A percentile compares a stretch with the other conserved stretches of the same genome.
phyloP scores from a whole-genome alignment of 2,329 filamentous ascomycete genomes.

The Sporothrix mexicana region DNA sequence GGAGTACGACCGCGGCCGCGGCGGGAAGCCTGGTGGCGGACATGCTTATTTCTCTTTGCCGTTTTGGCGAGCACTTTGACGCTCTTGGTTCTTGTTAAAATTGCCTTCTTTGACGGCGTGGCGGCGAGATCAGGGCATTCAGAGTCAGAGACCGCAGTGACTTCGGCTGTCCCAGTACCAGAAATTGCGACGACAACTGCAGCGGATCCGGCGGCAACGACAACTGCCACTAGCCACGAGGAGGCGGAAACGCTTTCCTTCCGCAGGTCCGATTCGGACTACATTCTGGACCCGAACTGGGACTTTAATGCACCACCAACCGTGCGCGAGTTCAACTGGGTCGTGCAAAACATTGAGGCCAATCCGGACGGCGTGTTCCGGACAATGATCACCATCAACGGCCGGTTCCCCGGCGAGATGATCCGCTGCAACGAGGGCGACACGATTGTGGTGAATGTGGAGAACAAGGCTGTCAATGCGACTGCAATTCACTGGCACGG shows the following conservation, averaged over 20 bases:
- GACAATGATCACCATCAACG: conserved; percentile 71
- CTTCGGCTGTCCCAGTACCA: not conserved
- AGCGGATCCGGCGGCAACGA: not conserved
- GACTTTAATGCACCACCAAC: conserved; percentile 56
- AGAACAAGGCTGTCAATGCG: conserved; percentile 67
- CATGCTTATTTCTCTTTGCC: conserved; percentile 22
- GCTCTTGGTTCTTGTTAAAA: conserved; percentile 36
- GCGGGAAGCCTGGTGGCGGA: conserved; percentile 17
- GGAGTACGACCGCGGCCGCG: not conserved
- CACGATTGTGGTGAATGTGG: conserved; percentile 68
- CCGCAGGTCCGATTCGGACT: conserved; percentile 51
- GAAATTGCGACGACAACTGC: not conserved
- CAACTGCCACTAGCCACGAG: not conserved
- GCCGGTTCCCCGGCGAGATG: conserved; percentile 73
- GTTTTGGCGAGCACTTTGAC: conserved; percentile 28
- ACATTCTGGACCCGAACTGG: conserved; percentile 64
- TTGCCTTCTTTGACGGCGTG: conserved; percentile 32
- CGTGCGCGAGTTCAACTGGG: conserved; percentile 65
- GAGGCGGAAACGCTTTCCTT: conserved; percentile 46
- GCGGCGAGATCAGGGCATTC: not conserved
- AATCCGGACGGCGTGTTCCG: conserved; percentile 73
- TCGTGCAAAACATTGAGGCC: conserved; percentile 61
- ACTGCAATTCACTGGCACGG: conserved; percentile 72
- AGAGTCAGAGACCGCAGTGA: not conserved
- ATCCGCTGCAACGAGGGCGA: conserved; percentile 78